Evolutionary conservation across 805 yeast species (phyloP), one percentile per base, ranked within the genome.

Genomic region (Grigorovia humatica): DNA sequence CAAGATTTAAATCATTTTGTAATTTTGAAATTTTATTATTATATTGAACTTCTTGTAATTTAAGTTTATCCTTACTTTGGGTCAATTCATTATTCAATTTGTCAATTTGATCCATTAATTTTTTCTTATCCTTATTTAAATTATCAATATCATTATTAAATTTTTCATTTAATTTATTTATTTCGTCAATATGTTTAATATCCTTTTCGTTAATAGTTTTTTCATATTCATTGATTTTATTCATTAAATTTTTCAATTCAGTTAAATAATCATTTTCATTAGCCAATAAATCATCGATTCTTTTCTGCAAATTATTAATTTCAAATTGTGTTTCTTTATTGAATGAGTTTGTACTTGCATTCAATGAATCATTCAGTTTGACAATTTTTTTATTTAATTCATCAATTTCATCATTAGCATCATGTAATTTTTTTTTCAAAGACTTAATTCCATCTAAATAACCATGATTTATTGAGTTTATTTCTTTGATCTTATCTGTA

Each of bases 401-500:
- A 41, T 40, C 40, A 9, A 46, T 45, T 46, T 50, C 32, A 30
- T 29, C 15, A 29, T 9, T 19, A n/a, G 18, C 43, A 12, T 46
- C 19, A 20, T 38, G 11, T 12, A 53, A 7, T 30, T 48, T 42
- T 20, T 27, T 1, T 19, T 43, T 44, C n/a, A 50, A 43, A 12
- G 46, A 23, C 5, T 44, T 42, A 41, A 47, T 38, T 41, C 47
- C 44, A 18, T 18, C 18, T 7, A 3, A 7, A 32, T 46, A 32
- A n/a, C 32, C 42, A 11, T 19, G 32, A 9, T 41, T 48, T 41
- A 9, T 18, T 15, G 29, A 20, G 18, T 32, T 29, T 27, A 48
- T 27, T 9, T 44, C 52, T 4, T 53, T 48, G 17, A 50, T 18
- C 9, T 52, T 40, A n/a, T 49, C 9, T 32, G 45, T 29, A 18